Evolutionary conservation across 768 basidiomycete species (phyloP).

Genomic region (Tylopilus cervinicoccineus): DNA sequence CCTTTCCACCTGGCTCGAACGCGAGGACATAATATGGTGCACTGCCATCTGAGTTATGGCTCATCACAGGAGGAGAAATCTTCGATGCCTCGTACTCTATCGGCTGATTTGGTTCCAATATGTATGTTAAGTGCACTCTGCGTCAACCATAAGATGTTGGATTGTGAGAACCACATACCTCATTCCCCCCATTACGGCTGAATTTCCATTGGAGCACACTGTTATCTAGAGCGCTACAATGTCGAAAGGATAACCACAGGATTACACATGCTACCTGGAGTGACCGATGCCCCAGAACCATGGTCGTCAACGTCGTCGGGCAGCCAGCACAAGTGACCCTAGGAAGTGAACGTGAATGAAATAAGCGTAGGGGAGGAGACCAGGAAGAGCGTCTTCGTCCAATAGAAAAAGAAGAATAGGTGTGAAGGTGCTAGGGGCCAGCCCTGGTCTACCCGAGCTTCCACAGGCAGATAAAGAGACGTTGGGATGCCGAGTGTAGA

Average conservation of each 20-base stretch:
- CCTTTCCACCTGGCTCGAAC: constrained; percentile 34
- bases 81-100: constrained; percentile 16
- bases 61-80: constrained; percentile 1
- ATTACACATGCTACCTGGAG: not conserved
- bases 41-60: constrained; percentile 6
- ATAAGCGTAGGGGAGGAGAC: not conserved
- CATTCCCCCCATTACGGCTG: not conserved
- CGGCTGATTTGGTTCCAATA: not conserved
- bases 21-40: constrained; percentile 41
- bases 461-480: constrained; percentile 1
- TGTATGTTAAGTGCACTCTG: not conserved
- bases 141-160: not conserved
- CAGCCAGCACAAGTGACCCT: not conserved
- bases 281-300: constrained; percentile 10
- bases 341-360: not conserved
- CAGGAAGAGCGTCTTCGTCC: not conserved
- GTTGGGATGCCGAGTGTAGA: not conserved
- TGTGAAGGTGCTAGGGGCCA: constrained; percentile 7
- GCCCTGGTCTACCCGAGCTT: constrained; percentile 13
- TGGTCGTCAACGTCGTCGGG: constrained; percentile 5
- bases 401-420: not conserved
- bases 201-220: constrained; percentile 1
- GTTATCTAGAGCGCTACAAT: constrained; percentile 3
- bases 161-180: constrained; percentile 6
- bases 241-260: not conserved